These are phyloP conservation scores for Penicillium carneum DNA, from an alignment of 2,329 filamentous ascomycete genomes.

Conservation along the genomic window DNA sequence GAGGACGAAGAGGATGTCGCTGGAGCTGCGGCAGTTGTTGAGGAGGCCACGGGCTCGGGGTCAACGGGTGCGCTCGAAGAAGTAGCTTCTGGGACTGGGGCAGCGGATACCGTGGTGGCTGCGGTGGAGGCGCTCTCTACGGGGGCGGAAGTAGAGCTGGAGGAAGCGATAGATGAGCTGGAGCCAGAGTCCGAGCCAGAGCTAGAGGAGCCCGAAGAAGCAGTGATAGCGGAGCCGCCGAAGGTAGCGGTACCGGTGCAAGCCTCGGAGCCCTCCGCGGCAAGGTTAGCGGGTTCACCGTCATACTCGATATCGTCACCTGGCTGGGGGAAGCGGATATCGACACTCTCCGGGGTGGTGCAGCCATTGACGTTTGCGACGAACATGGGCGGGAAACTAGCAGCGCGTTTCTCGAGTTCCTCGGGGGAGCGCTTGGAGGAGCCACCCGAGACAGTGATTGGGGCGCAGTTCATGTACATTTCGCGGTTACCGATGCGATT, in stretches of 20 bases:
- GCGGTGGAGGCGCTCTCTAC: not conserved
- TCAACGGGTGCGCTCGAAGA: slow-evolving; percentile 10
- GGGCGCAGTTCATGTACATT: slow-evolving; percentile 97
- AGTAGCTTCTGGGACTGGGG: slow-evolving; percentile 19
- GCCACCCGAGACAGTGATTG: slow-evolving; percentile 68
- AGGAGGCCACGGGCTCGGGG: slow-evolving; percentile 3
- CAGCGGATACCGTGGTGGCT: not conserved
- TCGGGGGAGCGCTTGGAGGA: slow-evolving; percentile 53
- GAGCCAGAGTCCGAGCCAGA: slow-evolving; percentile 20
- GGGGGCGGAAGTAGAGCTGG: slow-evolving; percentile 13
- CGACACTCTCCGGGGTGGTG: slow-evolving; percentile 59
- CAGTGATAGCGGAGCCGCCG: slow-evolving; percentile 41
- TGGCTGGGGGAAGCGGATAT: slow-evolving; percentile 73
- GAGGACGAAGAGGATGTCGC: not conserved
- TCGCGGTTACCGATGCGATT: slow-evolving; percentile 92
- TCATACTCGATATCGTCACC: slow-evolving; percentile 65
- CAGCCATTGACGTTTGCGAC: slow-evolving; percentile 74
- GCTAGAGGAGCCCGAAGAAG: slow-evolving; percentile 31
- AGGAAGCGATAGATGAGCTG: slow-evolving; percentile 22
- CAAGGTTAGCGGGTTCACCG: slow-evolving; percentile 51
- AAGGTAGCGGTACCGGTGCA: slow-evolving; percentile 45
- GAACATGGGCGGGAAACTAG: slow-evolving; percentile 75
- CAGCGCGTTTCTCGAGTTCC: slow-evolving; percentile 60
- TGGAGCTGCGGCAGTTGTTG: slow-evolving; percentile 11
- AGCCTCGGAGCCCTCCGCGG: slow-evolving; percentile 38